Percentiles rank a stretch among this genome's conserved stretches.
These are phyloP conservation scores for Candida pseudofarinosa DNA, from an alignment of 805 yeast genomes.

Conservation along the genomic window DNA sequence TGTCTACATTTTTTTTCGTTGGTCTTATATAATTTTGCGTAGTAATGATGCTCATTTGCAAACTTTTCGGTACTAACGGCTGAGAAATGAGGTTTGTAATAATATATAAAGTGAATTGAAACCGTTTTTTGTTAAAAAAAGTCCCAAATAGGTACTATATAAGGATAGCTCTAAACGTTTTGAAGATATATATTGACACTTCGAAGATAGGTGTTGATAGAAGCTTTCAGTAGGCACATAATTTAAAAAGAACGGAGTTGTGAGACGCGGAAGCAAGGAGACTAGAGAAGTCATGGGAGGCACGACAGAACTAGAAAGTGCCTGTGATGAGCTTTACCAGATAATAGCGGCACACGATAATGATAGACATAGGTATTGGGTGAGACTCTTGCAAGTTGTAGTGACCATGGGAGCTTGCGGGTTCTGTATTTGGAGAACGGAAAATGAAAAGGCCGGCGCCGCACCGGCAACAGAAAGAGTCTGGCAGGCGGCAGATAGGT, in stretches of 20 bases:
- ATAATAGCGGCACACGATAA: neutral
- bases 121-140: no score
- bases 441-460: neutral
- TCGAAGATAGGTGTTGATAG: no score
- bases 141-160: no score
- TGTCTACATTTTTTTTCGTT: no score
- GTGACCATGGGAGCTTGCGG: neutral
- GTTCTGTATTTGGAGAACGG: neutral
- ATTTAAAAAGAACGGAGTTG: no score
- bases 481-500: neutral
- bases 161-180: no score
- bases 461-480: neutral
- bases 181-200: no score
- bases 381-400: neutral
- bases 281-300: neutral
- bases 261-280: neutral
- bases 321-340: neutral
- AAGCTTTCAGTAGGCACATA: no score
- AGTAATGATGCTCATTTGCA: no score
- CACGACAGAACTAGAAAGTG: neutral
- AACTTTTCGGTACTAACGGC: neutral
- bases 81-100: neutral
- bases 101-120: no score
- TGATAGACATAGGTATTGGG: neutral
- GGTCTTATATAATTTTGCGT: no score